A percentile compares a stretch with the other conserved stretches of the same genome.
phyloP scores from a whole-genome alignment of 805 yeast genomes.

The Torulaspora franciscae region DNA sequence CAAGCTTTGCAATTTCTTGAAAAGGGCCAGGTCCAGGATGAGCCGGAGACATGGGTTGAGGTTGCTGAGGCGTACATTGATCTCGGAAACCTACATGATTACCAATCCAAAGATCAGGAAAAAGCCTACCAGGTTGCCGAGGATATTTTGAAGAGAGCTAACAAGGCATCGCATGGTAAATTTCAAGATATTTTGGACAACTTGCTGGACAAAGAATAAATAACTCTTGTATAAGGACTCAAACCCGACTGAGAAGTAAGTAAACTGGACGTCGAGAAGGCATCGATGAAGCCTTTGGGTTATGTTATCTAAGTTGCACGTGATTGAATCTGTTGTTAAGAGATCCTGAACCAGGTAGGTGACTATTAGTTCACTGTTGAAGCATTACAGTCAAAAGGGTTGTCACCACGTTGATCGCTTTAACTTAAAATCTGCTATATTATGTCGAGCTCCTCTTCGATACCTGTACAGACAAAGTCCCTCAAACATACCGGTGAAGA shows the following conservation, averaged over 20 bases:
- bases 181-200: slow-evolving; percentile 60
- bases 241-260: not conserved
- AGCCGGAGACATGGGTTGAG: slow-evolving; percentile 76
- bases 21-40: slow-evolving; percentile 61
- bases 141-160: slow-evolving; percentile 59
- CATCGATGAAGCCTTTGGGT: too few relatives aligned
- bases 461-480: slow-evolving; percentile 21
- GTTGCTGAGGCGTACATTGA: slow-evolving; percentile 83
- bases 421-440: not conserved
- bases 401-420: too few relatives aligned
- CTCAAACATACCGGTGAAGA: slow-evolving; percentile 65
- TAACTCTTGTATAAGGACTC: not conserved
- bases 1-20: slow-evolving; percentile 55
- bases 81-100: slow-evolving; percentile 66
- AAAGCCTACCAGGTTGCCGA: slow-evolving; percentile 65
- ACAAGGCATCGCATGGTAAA: slow-evolving; percentile 74
- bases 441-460: slow-evolving; percentile 9
- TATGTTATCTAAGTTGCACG: too few relatives aligned
- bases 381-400: not conserved
- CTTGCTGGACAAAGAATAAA: slow-evolving; percentile 31
- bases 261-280: not conserved
- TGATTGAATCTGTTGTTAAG: too few relatives aligned
- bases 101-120: slow-evolving; percentile 65
- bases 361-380: not conserved
- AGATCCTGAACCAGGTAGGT: not conserved